These are phyloP conservation scores for Saturnispora zaruensis DNA, from an alignment of 805 yeast genomes.

Conservation along the genomic window DNA sequence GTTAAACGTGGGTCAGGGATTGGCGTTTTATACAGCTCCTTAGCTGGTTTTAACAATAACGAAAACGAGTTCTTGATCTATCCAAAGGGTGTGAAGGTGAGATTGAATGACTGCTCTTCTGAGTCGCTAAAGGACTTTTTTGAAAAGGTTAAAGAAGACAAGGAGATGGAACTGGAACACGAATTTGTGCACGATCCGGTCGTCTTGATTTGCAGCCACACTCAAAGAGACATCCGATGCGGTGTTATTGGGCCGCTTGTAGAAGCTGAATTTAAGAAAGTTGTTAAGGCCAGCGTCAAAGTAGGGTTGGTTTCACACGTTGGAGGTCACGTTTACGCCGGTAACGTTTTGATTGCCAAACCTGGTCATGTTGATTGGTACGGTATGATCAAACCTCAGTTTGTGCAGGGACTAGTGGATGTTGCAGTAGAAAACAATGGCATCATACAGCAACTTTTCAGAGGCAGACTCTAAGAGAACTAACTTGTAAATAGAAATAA, in stretches of 20 bases:
- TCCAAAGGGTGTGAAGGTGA: conserved; percentile 9
- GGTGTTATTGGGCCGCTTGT: conserved; percentile 58
- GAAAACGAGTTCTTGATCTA: conserved; percentile 8
- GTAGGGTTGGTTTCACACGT: conserved; percentile 63
- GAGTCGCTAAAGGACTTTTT: conserved; percentile 1
- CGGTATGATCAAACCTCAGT: conserved; percentile 59
- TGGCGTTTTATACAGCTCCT: conserved; percentile 7
- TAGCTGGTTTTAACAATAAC: not conserved
- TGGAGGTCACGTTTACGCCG: conserved; percentile 86
- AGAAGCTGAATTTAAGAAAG: conserved; percentile 39
- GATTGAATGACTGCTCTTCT: not conserved
- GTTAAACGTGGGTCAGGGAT: conserved; percentile 13
- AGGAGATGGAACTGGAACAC: not conserved
- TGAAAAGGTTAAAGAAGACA: not conserved
- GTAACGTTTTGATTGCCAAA: conserved; percentile 57
- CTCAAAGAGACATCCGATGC: conserved; percentile 55
- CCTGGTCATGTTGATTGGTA: conserved; percentile 53
- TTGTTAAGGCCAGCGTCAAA: conserved; percentile 24
- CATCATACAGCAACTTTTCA: conserved; percentile 48
- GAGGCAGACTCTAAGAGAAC: conserved; percentile 22
- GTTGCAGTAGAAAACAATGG: conserved; percentile 42
- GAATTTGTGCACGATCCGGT: not conserved
- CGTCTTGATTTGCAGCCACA: conserved; percentile 59
- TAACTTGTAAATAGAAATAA: not conserved
- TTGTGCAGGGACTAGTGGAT: conserved; percentile 56